phyloP scores from a whole-genome alignment of 1,284 basidiomycete genomes.

The Exsudoporus floridanus region DNA sequence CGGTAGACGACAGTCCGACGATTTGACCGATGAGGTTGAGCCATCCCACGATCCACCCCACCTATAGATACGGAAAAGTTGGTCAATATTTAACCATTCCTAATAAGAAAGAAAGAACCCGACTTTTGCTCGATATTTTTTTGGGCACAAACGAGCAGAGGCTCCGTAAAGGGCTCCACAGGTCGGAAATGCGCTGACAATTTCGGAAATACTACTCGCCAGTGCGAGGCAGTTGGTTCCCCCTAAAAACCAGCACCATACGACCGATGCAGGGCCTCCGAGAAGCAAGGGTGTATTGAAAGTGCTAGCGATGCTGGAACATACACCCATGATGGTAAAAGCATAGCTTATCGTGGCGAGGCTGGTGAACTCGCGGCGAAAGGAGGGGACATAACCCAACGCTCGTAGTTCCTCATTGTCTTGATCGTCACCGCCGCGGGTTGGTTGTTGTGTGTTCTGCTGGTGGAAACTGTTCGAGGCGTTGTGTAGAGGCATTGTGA shows the following conservation, averaged over 20 bases:
- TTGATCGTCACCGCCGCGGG: background rate
- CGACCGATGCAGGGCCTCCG: slow-evolving; percentile 78
- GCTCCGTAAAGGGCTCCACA: slow-evolving; percentile 80
- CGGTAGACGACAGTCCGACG: slow-evolving; percentile 82
- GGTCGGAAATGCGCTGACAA: slow-evolving; percentile 79
- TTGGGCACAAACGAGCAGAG: slow-evolving; percentile 72
- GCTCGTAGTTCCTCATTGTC: slow-evolving; percentile 69
- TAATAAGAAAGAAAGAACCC: slow-evolving; percentile 19
- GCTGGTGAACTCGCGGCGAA: slow-evolving; percentile 80
- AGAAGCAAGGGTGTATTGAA: slow-evolving; percentile 77
- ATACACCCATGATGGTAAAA: slow-evolving; percentile 54
- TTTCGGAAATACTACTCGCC: slow-evolving; percentile 75
- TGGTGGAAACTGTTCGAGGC: background rate
- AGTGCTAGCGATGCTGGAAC: slow-evolving; percentile 78
- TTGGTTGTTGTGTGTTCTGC: background rate
- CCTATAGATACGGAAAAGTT: slow-evolving; percentile 14
- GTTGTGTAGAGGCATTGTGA: slow-evolving; percentile 8
- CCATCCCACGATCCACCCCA: slow-evolving; percentile 84
- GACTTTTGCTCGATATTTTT: slow-evolving; percentile 59
- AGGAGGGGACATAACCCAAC: slow-evolving; percentile 74
- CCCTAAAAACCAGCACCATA: slow-evolving; percentile 85
- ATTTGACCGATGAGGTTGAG: slow-evolving; percentile 86
- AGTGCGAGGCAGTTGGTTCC: slow-evolving; percentile 74
- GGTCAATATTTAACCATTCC: background rate
- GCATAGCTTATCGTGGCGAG: slow-evolving; percentile 54